These are phyloP conservation scores for Phytophthora boehmeriae DNA, from an alignment of 352 stramenopile genomes.

Conservation along the genomic window DNA sequence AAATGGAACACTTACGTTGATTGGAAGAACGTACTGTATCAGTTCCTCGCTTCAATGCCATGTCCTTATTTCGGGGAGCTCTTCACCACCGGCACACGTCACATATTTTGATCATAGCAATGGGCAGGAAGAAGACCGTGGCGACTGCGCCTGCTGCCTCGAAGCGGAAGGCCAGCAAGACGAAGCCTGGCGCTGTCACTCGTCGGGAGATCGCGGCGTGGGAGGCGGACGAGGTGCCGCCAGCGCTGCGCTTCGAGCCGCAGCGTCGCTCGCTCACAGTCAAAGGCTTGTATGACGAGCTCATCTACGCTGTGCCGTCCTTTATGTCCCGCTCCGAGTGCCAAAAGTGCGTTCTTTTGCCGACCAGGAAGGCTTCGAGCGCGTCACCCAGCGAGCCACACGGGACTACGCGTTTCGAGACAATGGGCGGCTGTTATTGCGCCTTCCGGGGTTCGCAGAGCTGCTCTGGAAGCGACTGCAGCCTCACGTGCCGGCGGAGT, in stretches of 20 bases:
- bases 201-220: constrained; percentile 24
- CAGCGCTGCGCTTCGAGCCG: constrained; percentile 55
- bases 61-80: no score
- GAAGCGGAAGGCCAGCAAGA: constrained; percentile 13
- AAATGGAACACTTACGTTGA: no score
- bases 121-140: constrained; percentile 27
- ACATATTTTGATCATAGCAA: no score
- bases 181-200: constrained; percentile 2
- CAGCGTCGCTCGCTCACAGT: constrained; percentile 38
- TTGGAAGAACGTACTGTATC: no score
- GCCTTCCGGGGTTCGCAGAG: constrained; percentile 64
- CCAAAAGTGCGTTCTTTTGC: constrained; percentile 64
- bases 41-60: no score
- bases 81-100: no score
- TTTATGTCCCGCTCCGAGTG: constrained; percentile 74
- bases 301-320: constrained; percentile 69
- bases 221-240: constrained; percentile 35
- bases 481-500: constrained; percentile 57
- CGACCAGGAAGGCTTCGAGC: constrained; percentile 56
- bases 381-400: constrained; percentile 73
- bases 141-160: neutral
- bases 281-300: constrained; percentile 51
- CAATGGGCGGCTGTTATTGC: constrained; percentile 74
- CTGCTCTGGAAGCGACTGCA: constrained; percentile 70
- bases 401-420: constrained; percentile 75